Base-by-base conservation (phyloP, 139 green algal species). In the Chloropicon primus region DNA sequence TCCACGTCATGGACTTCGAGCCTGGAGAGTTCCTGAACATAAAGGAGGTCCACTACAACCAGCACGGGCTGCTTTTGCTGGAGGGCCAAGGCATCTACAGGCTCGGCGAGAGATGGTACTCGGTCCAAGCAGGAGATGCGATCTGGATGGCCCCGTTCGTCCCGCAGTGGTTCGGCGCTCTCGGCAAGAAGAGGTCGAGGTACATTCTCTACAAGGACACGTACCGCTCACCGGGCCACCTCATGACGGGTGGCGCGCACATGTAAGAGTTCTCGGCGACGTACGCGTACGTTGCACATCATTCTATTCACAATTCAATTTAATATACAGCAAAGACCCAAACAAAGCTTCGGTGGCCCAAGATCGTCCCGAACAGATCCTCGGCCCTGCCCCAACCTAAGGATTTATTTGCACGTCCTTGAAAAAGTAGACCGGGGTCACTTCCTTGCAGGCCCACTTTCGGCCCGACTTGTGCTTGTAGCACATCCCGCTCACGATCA, bases 1-100 rank as follows among this genome's bases (percentile, higher is more conserved):
- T 98, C 3, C 94, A 98, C 80, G 84, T 97, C 79, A 96, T 98
- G 93, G 93, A 98, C 84, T 98, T 98, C 73, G 53, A 90, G 72
- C 90, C 92, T 0, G 92, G 92, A 2, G 88, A 97, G 82, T 89
- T 91, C 79, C 79, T 96, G 25, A 87, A 90, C 74, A 89, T 96
- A 3, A 97, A 97, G 87, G 85, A 85, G 72, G 1, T 72, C 73
- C 71, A 26, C 71, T 72, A 98, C 88, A 97, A 97, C 85, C 93
- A 98, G 87, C 94, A 98, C 77, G 94, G 94, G 1, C 82, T 98
- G 76, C 79, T 98, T 77, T 79, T 98, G 71, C 82, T 97, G 74
- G 81, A 93, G 78, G 94, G 94, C 0, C 86, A 96, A 77, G 94
- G 94, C 78, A 95, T 98, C 77, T 98, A 98, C 83, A 83, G 89